Base-by-base conservation (phyloP, 129 eudicot genomes). In the Helichrysum umbraculigerum region DNA sequence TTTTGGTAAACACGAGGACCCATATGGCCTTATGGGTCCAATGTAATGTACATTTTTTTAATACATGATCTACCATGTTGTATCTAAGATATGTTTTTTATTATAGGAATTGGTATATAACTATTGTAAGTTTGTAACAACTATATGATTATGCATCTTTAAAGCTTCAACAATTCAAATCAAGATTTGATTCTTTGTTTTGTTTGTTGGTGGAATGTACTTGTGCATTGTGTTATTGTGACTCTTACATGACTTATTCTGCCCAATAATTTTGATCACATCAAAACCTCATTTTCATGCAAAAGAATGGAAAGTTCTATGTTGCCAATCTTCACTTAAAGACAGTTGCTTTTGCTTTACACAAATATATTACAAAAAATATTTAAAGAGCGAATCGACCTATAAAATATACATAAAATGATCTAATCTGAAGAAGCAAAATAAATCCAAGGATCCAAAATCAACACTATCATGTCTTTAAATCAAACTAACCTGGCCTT, bases 1-100 rank as follows among this genome's bases (percentile, higher is more conserved):
- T 73, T 25, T 62, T 16, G 58, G 78, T 52, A 35, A 61, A 70
- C 72, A 50, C 57, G 17, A 56, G 60, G 73, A 21, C 82, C 72
- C 72, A 61, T 33, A 10, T 25, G 28, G 28, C 28, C 28, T 25
- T 1, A 25, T 57, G 21, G 58, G 72, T 71, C 82, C 5, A 6
- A 12, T 17, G 47, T 11, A 44, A 63, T 15, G 79, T 64, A 63
- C 29, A 75, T 28, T 11, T 75, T 44, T 28, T 29, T 42, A 61
- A 61, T 29, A 20, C 50, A 42, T 32, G 44, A 37, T 12, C 33
- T 62, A 29, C 44, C 1, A 60, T 9, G 28, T 9, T 42, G 15
- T 42, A 9, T 22, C 5, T 29, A 17, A 4, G 59, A 52, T 7
- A 1, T 17, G 9, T 54, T 17, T 4, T 4, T 54, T 54, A 25